Percentiles rank a stretch among this genome's conserved stretches.
phyloP scores from a whole-genome alignment of 176 grass and related monocot species.

The Eleusine indica region DNA sequence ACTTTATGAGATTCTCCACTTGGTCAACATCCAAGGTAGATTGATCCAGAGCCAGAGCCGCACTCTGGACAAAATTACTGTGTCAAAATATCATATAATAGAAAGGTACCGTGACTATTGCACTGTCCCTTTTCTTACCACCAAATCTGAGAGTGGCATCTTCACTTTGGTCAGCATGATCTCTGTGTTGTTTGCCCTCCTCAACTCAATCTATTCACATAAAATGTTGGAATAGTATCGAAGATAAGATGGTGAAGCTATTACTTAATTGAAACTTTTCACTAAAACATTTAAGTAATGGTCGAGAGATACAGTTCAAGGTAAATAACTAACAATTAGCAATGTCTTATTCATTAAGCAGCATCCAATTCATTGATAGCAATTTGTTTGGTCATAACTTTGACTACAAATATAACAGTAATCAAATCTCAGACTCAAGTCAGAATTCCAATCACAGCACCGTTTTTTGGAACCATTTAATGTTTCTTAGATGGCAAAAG shows the following conservation, averaged over 20 bases:
- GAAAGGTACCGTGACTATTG: slow-evolving; percentile 10
- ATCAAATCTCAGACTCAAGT: slow-evolving; percentile 12
- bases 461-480: background rate
- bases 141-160: slow-evolving; percentile 90
- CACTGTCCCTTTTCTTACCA: slow-evolving; percentile 62
- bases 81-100: slow-evolving; percentile 28
- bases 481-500: background rate
- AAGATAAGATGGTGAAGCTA: slow-evolving; percentile 6
- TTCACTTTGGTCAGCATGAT: slow-evolving; percentile 99
- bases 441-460: background rate
- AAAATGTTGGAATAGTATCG: slow-evolving; percentile 22
- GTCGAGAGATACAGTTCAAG: background rate
- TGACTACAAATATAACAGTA: background rate
- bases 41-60: slow-evolving; percentile 80
- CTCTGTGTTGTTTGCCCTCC: slow-evolving; percentile 94
- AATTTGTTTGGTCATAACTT: background rate
- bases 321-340: background rate
- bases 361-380: slow-evolving; percentile 4
- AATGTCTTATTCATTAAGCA: slow-evolving; percentile 9
- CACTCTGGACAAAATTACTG: slow-evolving; percentile 55
- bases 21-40: slow-evolving; percentile 96
- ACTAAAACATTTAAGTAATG: background rate
- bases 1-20: slow-evolving; percentile 98
- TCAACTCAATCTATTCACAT: slow-evolving; percentile 83
- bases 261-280: slow-evolving; percentile 26